Conservation (phyloP, 225 moss, liverwort and hornwort genomes). For the Marchantia polymorpha region DNA sequence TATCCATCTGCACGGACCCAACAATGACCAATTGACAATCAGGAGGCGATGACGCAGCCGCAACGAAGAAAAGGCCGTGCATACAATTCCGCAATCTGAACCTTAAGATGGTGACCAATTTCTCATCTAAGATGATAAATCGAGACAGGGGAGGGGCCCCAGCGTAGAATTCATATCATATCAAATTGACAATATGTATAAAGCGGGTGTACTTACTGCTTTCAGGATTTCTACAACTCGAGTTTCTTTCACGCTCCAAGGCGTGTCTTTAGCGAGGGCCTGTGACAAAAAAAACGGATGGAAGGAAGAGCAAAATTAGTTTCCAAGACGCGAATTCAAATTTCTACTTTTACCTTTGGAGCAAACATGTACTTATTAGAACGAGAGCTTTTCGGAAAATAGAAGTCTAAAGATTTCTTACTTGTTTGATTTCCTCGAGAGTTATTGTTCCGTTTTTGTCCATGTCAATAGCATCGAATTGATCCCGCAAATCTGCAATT, state of each 20-base stretch:
- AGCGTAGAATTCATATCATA: neutral
- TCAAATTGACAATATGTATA: neutral
- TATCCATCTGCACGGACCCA: slow-evolving; percentile 66
- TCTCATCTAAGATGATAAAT: neutral
- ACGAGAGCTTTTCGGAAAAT: neutral
- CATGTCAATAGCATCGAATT: slow-evolving; percentile 94
- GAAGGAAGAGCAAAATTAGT: neutral
- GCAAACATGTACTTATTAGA: neutral
- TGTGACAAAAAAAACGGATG: slow-evolving; percentile 8
- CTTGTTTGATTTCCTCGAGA: slow-evolving; percentile 87
- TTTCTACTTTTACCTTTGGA: neutral
- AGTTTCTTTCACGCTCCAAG: slow-evolving; percentile 88
- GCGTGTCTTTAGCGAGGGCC: slow-evolving; percentile 85
- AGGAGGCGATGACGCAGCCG: neutral
- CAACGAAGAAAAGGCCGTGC: neutral
- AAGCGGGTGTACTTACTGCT: slow-evolving; percentile 54
- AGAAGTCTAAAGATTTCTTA: slow-evolving; percentile 14
- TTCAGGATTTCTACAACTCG: slow-evolving; percentile 80
- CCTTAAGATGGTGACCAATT: neutral
- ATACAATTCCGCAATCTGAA: no score
- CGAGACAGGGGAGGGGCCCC: no score
- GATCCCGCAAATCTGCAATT: slow-evolving; percentile 77
- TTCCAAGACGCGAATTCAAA: neutral
- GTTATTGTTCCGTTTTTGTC: slow-evolving; percentile 97
- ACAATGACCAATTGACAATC: neutral